Percentiles rank a stretch among this genome's conserved stretches.
Evolutionary conservation across 768 basidiomycete species (phyloP).

Genomic region (Omphalotus guepiniiformis): DNA sequence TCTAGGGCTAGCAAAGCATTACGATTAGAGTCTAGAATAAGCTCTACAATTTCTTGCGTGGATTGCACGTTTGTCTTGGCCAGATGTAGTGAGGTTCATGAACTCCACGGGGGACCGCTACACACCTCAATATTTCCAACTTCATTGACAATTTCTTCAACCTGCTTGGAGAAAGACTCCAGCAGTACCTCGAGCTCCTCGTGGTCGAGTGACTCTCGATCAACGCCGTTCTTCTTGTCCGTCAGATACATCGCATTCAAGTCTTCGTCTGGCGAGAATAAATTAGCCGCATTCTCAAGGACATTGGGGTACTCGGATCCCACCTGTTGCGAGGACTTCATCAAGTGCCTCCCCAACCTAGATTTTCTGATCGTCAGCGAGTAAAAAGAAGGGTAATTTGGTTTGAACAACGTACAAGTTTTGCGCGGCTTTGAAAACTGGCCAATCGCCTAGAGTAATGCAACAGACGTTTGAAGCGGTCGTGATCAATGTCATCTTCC

Average conservation of each 20-base stretch:
- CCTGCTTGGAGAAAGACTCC: conserved; percentile 95
- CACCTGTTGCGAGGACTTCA: conserved; percentile 88
- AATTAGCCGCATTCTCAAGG: background rate
- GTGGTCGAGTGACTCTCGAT: conserved; percentile 74
- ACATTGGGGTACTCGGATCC: background rate
- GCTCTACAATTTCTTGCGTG: conserved; percentile 96
- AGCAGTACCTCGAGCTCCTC: conserved; percentile 90
- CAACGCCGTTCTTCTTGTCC: conserved; percentile 64
- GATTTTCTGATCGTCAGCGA: background rate
- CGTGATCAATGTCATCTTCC: conserved; percentile 93
- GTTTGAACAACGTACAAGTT: conserved; percentile 47
- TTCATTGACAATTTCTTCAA: conserved; percentile 94
- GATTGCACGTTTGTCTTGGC: conserved; percentile 86
- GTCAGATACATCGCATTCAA: conserved; percentile 93
- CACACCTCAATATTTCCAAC: conserved; percentile 79
- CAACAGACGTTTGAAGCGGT: conserved; percentile 86
- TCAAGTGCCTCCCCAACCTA: conserved; percentile 89
- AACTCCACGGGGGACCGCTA: background rate
- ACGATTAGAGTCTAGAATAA: conserved; percentile 94
- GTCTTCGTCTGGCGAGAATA: conserved; percentile 70
- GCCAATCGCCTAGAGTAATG: conserved; percentile 89
- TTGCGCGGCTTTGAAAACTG: conserved; percentile 88
- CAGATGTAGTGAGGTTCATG: conserved; percentile 1
- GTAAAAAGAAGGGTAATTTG: conserved; percentile 1
- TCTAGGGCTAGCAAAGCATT: conserved; percentile 90